phyloP scores from a whole-genome alignment of 2,329 filamentous ascomycete genomes.

The Penicillium concentricum region DNA sequence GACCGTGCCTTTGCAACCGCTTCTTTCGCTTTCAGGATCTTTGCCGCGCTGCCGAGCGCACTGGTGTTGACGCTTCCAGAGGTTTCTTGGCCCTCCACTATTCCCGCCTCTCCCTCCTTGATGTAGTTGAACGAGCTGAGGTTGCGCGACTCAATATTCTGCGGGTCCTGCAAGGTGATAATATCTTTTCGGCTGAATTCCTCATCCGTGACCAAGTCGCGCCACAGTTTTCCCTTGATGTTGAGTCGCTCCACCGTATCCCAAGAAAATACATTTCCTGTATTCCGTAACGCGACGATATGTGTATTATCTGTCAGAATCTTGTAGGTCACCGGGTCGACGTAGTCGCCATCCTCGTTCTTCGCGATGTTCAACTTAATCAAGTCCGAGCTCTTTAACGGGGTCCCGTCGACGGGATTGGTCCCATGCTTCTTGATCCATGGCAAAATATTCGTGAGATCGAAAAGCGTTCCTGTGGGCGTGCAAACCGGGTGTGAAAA shows the following conservation, averaged over 20 bases:
- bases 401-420: conserved; percentile 81
- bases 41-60: conserved; percentile 74
- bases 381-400: conserved; percentile 76
- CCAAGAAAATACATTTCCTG: conserved; percentile 94
- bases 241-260: conserved; percentile 95
- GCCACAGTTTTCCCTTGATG: conserved; percentile 95
- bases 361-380: conserved; percentile 89
- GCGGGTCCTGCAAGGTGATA: conserved; percentile 93
- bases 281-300: conserved; percentile 80
- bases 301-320: conserved; percentile 98
- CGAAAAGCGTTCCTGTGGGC: conserved; percentile 81
- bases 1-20: conserved; percentile 87
- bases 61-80: conserved; percentile 70
- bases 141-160: conserved; percentile 79
- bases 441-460: conserved; percentile 86
- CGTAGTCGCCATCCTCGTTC: conserved; percentile 86
- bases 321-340: conserved; percentile 96
- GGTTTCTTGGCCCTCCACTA: conserved; percentile 65
- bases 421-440: conserved; percentile 94
- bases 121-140: conserved; percentile 86
- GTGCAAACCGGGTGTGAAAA: conserved; percentile 96
- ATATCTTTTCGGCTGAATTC: conserved; percentile 89
- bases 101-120: conserved; percentile 71
- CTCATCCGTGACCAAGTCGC: conserved; percentile 80
- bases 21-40: conserved; percentile 87